phyloP scores from a whole-genome alignment of 2,329 filamentous ascomycete genomes.

The Pyricularia grisea region DNA sequence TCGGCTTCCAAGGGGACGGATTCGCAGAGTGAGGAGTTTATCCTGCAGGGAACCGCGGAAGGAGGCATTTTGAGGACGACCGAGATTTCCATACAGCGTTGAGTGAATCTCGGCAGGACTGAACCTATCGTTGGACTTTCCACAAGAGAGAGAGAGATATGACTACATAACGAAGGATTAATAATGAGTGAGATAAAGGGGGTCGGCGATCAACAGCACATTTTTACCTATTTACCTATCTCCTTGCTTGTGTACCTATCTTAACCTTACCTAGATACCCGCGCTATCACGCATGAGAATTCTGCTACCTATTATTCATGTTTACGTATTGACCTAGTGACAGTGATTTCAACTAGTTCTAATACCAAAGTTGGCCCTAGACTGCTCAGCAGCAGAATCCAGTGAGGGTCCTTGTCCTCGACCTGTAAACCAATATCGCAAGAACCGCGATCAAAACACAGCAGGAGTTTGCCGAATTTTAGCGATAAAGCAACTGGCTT shows the following conservation, averaged over 20 bases:
- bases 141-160: too few relatives aligned
- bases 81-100: not conserved
- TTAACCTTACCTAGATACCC: too few relatives aligned
- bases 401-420: not conserved
- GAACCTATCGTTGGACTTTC: not conserved
- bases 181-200: not conserved
- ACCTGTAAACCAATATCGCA: not conserved
- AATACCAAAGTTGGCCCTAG: too few relatives aligned
- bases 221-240: not conserved
- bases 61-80: not conserved
- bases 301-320: too few relatives aligned
- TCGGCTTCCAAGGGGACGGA: not conserved
- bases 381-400: too few relatives aligned
- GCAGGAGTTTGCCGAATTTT: not conserved
- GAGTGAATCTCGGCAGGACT: not conserved
- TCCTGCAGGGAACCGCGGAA: not conserved
- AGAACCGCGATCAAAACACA: not conserved
- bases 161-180: not conserved
- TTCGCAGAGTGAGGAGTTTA: conserved; percentile 7
- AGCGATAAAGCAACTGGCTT: conserved; percentile 8
- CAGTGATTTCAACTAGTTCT: too few relatives aligned
- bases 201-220: not conserved
- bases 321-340: too few relatives aligned
- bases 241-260: too few relatives aligned
- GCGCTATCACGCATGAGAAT: too few relatives aligned